phyloP scores from a whole-genome alignment of 1,139 yeast genomes.

The Hansenula sp. region DNA sequence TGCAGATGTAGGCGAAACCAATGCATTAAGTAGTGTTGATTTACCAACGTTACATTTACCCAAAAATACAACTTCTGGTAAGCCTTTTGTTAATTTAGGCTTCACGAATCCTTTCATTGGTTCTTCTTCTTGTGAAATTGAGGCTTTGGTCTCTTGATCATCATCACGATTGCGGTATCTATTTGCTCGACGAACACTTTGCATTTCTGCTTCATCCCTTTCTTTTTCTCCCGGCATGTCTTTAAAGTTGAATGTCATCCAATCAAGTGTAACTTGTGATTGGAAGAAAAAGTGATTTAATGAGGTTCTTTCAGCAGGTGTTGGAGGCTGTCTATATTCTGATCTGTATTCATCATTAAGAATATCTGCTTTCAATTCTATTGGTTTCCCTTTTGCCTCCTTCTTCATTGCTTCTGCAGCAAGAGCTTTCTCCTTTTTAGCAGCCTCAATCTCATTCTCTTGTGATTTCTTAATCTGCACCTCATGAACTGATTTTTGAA shows the following conservation, averaged over 20 bases:
- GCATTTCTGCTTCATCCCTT: slow-evolving; percentile 27
- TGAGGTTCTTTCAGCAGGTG: slow-evolving; percentile 26
- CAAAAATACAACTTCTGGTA: slow-evolving; percentile 68
- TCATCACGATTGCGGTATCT: no score
- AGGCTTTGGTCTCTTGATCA: slow-evolving; percentile 2
- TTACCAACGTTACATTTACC: slow-evolving; percentile 88
- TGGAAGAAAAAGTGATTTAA: slow-evolving; percentile 39
- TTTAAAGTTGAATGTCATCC: slow-evolving; percentile 50
- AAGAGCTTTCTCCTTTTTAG: neutral
- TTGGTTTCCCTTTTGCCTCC: neutral
- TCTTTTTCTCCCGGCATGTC: slow-evolving; percentile 58
- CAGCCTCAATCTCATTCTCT: neutral
- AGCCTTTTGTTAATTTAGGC: slow-evolving; percentile 11
- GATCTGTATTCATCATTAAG: slow-evolving; percentile 15
- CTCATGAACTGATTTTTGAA: slow-evolving; percentile 6
- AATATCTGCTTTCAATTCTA: slow-evolving; percentile 1
- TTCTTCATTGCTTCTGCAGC: neutral
- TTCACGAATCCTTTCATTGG: slow-evolving; percentile 3
- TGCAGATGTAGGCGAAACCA: slow-evolving; percentile 33
- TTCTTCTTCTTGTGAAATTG: neutral
- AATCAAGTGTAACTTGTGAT: slow-evolving; percentile 44
- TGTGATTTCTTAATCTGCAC: neutral
- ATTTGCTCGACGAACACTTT: no score
- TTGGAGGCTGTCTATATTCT: slow-evolving; percentile 29
- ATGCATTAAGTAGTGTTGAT: slow-evolving; percentile 63